Evolutionary conservation across 1,284 basidiomycete species (phyloP).

Genomic region (Boletus calvinii): DNA sequence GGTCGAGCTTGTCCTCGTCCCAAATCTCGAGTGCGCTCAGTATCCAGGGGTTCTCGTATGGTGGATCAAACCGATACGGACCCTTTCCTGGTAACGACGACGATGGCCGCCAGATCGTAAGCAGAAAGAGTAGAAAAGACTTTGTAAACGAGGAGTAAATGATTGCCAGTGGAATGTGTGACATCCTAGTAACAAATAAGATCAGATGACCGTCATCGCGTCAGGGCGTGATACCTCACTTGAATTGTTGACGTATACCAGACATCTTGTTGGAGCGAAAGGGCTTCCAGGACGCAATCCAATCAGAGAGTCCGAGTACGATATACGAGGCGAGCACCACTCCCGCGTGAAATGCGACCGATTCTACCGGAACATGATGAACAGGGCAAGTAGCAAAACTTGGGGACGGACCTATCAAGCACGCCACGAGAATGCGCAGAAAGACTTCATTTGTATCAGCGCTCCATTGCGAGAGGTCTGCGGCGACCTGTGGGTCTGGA

Average conservation of each 20-base stretch:
- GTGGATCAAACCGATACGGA: constrained; percentile 27
- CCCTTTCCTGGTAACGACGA: constrained; percentile 23
- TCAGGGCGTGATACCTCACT: constrained; percentile 33
- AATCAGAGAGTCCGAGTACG: constrained; percentile 44
- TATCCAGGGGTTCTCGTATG: constrained; percentile 36
- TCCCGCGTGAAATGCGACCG: constrained; percentile 67
- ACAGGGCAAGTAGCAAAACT: neutral
- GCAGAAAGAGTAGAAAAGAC: constrained; percentile 77
- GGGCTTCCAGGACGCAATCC: constrained; percentile 28
- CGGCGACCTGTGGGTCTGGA: constrained; percentile 40
- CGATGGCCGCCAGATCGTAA: constrained; percentile 79
- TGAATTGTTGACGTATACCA: constrained; percentile 61
- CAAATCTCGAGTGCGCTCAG: constrained; percentile 46
- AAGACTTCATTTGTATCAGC: constrained; percentile 50
- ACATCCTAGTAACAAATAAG: constrained; percentile 45
- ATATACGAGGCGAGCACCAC: constrained; percentile 57
- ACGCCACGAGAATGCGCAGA: constrained; percentile 59
- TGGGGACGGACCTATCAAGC: constrained; percentile 50
- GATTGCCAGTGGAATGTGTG: constrained; percentile 75
- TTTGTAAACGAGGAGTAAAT: constrained; percentile 89
- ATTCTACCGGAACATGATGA: constrained; percentile 47
- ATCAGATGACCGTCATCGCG: neutral
- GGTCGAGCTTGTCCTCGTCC: constrained; percentile 69
- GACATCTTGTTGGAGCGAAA: constrained; percentile 33
- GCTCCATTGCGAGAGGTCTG: constrained; percentile 45